Evolutionary conservation across 2,329 filamentous ascomycete genomes (phyloP).

Genomic region (Aspergillus terreus): DNA sequence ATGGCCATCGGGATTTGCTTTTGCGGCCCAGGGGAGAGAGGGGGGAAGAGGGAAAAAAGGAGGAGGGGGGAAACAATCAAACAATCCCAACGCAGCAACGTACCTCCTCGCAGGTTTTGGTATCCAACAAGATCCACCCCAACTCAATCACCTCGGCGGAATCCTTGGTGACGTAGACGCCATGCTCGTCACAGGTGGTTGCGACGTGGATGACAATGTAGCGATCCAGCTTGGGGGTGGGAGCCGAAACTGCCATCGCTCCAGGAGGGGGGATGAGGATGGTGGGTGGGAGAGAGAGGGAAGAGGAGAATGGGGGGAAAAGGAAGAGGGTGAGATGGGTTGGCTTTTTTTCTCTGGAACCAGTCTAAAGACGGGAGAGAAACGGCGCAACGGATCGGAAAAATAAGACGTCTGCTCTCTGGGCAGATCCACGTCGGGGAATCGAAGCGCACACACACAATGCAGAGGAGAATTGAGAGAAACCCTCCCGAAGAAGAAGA

Average conservation of each 20-base stretch:
- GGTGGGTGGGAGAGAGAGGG: conserved; percentile 14
- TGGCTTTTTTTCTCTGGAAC: not conserved
- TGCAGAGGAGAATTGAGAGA: conserved; percentile 1
- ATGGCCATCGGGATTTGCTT: not conserved
- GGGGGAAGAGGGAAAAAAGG: not conserved
- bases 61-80: conserved; percentile 1
- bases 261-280: conserved; percentile 19
- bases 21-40: not conserved
- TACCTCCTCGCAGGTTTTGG: conserved; percentile 90
- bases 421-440: conserved; percentile 1
- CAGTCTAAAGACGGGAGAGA: not conserved
- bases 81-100: conserved; percentile 7
- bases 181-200: conserved; percentile 98
- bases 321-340: not conserved
- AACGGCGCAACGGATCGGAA: conserved; percentile 15
- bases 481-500: not conserved
- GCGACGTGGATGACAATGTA: conserved; percentile 98
- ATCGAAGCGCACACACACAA: not conserved
- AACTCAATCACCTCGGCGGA: conserved; percentile 99
- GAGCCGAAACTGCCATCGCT: conserved; percentile 44
- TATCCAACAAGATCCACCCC: conserved; percentile 93
- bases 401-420: conserved; percentile 7
- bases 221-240: conserved; percentile 78
- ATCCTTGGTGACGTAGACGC: conserved; percentile 98
- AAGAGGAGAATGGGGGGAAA: conserved; percentile 9